Conservation (phyloP, 192 early-diverging fungal species). For the Linderina pennispora region DNA sequence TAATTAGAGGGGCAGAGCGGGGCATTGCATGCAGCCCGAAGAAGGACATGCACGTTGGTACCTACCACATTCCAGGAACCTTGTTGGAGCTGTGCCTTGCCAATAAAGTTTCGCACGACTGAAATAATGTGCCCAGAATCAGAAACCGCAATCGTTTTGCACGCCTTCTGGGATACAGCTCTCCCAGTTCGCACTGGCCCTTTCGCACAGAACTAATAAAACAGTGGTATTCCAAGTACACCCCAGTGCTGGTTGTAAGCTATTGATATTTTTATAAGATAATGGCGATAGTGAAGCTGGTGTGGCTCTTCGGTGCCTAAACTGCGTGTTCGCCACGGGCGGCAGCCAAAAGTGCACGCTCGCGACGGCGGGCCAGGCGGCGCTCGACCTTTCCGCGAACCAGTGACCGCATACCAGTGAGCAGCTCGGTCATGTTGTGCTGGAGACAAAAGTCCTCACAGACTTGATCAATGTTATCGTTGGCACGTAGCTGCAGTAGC, state of each 20-base stretch:
- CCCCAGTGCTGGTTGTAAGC: not conserved
- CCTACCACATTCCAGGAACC: too few relatives aligned
- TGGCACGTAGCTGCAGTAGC: constrained; percentile 29
- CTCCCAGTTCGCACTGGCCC: too few relatives aligned
- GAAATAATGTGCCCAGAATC: too few relatives aligned
- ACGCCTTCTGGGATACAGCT: too few relatives aligned
- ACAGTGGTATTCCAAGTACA: too few relatives aligned
- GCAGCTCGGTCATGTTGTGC: constrained; percentile 33
- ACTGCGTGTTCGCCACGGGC: not conserved
- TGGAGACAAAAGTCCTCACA: constrained; percentile 32
- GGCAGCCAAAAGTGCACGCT: constrained; percentile 21
- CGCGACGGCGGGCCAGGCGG: constrained; percentile 32
- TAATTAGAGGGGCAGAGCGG: too few relatives aligned
- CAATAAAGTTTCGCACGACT: too few relatives aligned
- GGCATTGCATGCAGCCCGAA: too few relatives aligned
- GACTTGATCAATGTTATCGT: constrained; percentile 22
- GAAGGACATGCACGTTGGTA: too few relatives aligned
- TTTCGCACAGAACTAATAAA: too few relatives aligned
- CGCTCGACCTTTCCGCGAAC: constrained; percentile 44
- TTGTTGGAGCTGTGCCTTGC: too few relatives aligned
- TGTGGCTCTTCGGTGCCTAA: constrained; percentile 5
- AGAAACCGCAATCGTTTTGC: too few relatives aligned
- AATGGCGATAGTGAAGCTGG: not conserved
- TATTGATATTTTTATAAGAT: not conserved
- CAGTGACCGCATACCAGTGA: constrained; percentile 36